Evolutionary conservation across 2,329 filamentous ascomycete species (phyloP).

Genomic region (Arachnomyces sp.): DNA sequence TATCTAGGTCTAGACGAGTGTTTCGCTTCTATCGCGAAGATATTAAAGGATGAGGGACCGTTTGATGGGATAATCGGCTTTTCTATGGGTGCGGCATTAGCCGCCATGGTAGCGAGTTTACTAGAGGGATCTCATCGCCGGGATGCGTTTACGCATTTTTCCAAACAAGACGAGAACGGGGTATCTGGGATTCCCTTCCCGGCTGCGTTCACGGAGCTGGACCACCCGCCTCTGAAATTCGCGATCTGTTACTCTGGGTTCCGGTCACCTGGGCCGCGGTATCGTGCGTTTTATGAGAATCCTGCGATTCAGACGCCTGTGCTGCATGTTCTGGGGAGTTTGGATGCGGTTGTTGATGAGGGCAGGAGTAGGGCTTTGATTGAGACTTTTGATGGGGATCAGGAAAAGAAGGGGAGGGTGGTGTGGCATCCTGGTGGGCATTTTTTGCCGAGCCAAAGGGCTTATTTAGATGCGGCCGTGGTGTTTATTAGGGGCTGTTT

Average conservation of each 20-base stretch:
- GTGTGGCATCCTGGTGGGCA: slow-evolving; percentile 82
- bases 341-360: slow-evolving; percentile 87
- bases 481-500: slow-evolving; percentile 58
- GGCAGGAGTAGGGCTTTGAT: slow-evolving; percentile 58
- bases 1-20: slow-evolving; percentile 67
- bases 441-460: slow-evolving; percentile 75
- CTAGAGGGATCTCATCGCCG: slow-evolving; percentile 49
- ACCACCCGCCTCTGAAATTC: slow-evolving; percentile 58
- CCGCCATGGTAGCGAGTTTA: slow-evolving; percentile 64
- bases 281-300: slow-evolving; percentile 61
- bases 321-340: slow-evolving; percentile 71
- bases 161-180: slow-evolving; percentile 11
- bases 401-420: slow-evolving; percentile 43
- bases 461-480: slow-evolving; percentile 69
- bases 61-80: slow-evolving; percentile 78
- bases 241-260: slow-evolving; percentile 74
- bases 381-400: slow-evolving; percentile 55
- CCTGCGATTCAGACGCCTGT: slow-evolving; percentile 69
- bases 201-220: slow-evolving; percentile 32
- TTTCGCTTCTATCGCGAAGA: slow-evolving; percentile 53
- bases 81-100: slow-evolving; percentile 67
- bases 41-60: slow-evolving; percentile 56
- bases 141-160: slow-evolving; percentile 43
- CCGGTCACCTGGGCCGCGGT: slow-evolving; percentile 52
- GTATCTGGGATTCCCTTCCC: slow-evolving; percentile 47